Base-by-base conservation (phyloP, 768 basidiomycete species). In the Hydnomerulius pinastri region DNA sequence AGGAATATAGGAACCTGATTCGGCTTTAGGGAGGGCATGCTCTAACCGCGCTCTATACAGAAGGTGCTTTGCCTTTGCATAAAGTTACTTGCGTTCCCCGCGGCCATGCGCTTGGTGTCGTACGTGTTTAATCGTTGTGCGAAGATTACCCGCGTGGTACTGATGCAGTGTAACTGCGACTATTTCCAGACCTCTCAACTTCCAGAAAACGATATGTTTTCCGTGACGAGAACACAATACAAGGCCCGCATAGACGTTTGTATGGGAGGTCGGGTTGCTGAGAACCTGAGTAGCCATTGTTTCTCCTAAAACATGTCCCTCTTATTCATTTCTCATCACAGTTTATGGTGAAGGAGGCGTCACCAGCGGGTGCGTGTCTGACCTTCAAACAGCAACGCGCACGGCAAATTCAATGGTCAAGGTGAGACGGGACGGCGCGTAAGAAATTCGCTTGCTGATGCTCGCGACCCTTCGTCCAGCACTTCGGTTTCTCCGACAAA, bases 71-170 rank as follows among this genome's bases (percentile, higher is more conserved):
- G 82, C 97, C 97, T 35, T 72, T 99, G 55, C 95, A 98, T 71
- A 97, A 97, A 74, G 96, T 98, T 28, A 98, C 96, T 21, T 97
- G 96, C 66, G 82, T 99, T 46, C 96, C 96, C 33, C 89, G 97
- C 60, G 97, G 97, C 23, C 90, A 96, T 64, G 89, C 94, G 18
- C 78, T 98, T 38, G 94, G 95, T 49, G 73, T 89, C 58, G 90
- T 92, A 73, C 57, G 86, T 80, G 27, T 9, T 36, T 21, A 9
- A 29, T 27, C 32, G 21, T 27, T 9, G 30, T 40, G 8, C 21
- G 20, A 45, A 21, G 44, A 32, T 7, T 17, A 29, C 21, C 4
- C 25, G 18, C 20, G 17, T 42, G 35, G 37, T 50, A n/a, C 51
- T 65, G 18, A 66, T 50, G 23, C 30, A 21, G 5, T 23, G 24